Evolutionary conservation across 345 rosid species (phyloP).

Genomic region (Litchi chinensis): DNA sequence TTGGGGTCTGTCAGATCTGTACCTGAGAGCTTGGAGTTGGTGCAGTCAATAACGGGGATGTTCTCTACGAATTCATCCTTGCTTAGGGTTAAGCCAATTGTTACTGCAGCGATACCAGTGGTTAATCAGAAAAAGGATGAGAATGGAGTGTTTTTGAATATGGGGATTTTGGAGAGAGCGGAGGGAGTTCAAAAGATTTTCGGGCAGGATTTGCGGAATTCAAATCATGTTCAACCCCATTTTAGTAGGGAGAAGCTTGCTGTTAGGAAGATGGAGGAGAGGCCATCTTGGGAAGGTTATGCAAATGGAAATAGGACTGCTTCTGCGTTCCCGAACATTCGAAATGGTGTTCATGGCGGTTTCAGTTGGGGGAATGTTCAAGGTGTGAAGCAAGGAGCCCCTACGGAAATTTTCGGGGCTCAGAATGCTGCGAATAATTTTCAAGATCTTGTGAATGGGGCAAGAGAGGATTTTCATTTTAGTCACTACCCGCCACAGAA

Average conservation of each 20-base stretch:
- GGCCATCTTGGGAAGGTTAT: slow-evolving; percentile 55
- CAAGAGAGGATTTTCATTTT: slow-evolving; percentile 45
- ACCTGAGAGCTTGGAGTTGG: slow-evolving; percentile 62
- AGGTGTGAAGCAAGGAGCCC: slow-evolving; percentile 44
- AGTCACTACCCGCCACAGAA: slow-evolving; percentile 53
- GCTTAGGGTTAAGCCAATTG: slow-evolving; percentile 38
- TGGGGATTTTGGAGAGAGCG: slow-evolving; percentile 47
- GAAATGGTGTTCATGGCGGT: slow-evolving; percentile 51
- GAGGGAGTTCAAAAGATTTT: slow-evolving; percentile 67
- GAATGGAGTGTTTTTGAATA: slow-evolving; percentile 34
- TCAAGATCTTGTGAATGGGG: slow-evolving; percentile 53
- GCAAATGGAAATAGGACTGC: slow-evolving; percentile 47
- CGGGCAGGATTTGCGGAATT: slow-evolving; percentile 71
- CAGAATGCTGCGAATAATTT: slow-evolving; percentile 42
- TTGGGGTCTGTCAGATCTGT: slow-evolving; percentile 86
- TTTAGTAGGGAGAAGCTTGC: slow-evolving; percentile 89
- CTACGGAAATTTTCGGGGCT: slow-evolving; percentile 45
- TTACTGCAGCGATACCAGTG: slow-evolving; percentile 28
- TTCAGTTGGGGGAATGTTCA: slow-evolving; percentile 58
- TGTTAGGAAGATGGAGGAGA: slow-evolving; percentile 82
- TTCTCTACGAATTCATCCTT: slow-evolving; percentile 52
- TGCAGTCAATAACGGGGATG: slow-evolving; percentile 51
- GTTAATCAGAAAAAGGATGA: slow-evolving; percentile 49
- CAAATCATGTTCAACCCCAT: slow-evolving; percentile 37
- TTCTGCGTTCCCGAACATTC: slow-evolving; percentile 38